A percentile compares a stretch with the other conserved stretches of the same genome.
These are phyloP conservation scores for Rhododendron simsii DNA, from an alignment of 148 eudicot species.

Conservation along the genomic window DNA sequence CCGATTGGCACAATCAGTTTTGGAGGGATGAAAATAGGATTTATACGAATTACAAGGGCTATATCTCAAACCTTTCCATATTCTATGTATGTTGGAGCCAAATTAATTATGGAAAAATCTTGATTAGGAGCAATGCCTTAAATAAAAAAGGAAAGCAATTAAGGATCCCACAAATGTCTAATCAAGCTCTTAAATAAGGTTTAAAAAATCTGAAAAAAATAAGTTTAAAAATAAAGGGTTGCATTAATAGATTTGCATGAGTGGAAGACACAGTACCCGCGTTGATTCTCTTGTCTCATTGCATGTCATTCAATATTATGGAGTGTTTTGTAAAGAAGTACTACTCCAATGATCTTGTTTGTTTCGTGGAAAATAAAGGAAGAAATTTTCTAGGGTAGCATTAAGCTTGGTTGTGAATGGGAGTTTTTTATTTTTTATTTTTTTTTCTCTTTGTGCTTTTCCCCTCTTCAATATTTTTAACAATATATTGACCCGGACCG, in stretches of 20 bases:
- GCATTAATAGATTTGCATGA: background rate
- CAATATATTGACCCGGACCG: background rate
- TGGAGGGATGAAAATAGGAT: background rate
- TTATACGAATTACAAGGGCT: background rate
- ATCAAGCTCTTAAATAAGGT: conserved; percentile 1
- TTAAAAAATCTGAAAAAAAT: background rate
- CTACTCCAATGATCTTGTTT: background rate
- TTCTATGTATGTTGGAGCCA: background rate
- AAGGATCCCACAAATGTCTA: conserved; percentile 14
- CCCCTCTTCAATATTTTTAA: background rate
- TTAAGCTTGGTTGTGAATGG: background rate
- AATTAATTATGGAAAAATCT: background rate
- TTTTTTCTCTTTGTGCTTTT: background rate
- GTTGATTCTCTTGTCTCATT: background rate
- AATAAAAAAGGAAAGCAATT: background rate
- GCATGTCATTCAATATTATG: background rate
- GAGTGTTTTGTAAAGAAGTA: background rate
- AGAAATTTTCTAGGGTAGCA: background rate
- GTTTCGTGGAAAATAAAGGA: background rate
- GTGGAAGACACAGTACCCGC: conserved; percentile 7
- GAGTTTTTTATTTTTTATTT: background rate
- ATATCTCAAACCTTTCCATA: background rate
- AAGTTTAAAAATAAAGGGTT: too few relatives aligned
- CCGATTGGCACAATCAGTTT: background rate
- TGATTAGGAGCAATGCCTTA: background rate